phyloP scores from a whole-genome alignment of 257 asterid species.

The Lavandula angustifolia region DNA sequence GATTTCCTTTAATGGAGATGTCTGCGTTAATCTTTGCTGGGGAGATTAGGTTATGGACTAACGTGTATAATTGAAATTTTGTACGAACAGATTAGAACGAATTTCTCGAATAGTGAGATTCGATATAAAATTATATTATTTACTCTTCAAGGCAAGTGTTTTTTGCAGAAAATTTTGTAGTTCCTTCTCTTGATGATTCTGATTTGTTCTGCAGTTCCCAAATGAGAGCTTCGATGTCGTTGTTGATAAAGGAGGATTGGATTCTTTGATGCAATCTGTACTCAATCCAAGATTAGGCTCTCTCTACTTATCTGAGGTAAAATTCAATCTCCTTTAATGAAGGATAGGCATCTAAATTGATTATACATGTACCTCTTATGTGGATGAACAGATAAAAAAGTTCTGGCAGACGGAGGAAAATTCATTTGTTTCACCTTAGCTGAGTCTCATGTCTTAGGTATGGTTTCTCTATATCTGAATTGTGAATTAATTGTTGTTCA shows the following conservation, averaged over 20 bases:
- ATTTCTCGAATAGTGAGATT: no score
- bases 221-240: conserved; percentile 65
- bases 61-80: no score
- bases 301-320: conserved; percentile 80
- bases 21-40: no score
- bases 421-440: conserved; percentile 90
- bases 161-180: no score
- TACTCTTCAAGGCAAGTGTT: no score
- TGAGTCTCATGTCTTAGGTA: conserved; percentile 91
- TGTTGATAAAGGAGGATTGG: conserved; percentile 96
- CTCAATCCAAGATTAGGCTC: conserved; percentile 72
- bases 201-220: conserved; percentile 51
- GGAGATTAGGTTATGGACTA: no score
- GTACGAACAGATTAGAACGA: no score
- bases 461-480: conserved; percentile 23
- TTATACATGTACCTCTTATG: conserved; percentile 18
- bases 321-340: conserved; percentile 12
- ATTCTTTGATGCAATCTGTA: conserved; percentile 94
- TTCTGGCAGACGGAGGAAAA: conserved; percentile 71
- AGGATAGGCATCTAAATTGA: conserved; percentile 21
- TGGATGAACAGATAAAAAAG: conserved; percentile 65
- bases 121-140: no score
- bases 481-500: neutral
- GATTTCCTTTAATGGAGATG: no score
- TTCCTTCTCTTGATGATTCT: conserved; percentile 25